Base-by-base conservation (phyloP, 2,329 filamentous ascomycete genomes). In the Neophaeococcomyces mojaviensis region DNA sequence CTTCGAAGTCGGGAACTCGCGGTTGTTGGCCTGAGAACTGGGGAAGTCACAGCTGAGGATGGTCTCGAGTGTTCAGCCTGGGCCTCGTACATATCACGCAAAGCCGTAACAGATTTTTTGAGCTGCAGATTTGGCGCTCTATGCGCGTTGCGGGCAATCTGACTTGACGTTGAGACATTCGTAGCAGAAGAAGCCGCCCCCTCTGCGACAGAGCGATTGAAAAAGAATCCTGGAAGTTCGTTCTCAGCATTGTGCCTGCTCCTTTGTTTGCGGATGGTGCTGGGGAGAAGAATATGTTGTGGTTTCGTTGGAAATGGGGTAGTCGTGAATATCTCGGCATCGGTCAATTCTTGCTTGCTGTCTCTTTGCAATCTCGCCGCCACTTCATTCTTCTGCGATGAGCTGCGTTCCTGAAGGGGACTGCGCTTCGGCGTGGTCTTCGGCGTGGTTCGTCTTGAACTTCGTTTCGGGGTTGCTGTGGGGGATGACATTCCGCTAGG, bases 251-350 rank as follows among this genome's bases (percentile, higher is more conserved):
- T 50, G 6, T 39, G 46, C n/a, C 47, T 35, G 34, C 50, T 50
- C 39, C 45, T 51, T 46, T 55, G 47, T 33, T 51, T 54, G 19
- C 49, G 49, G 16, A 57, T 61, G 3, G 66, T 62, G 33, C 61
- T 63, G 4, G 68, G 69, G 12, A 68, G 51, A 24, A 72, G 59
- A 18, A 71, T 60, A 51, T 72, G 69, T 40, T 67, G 65, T 13
- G 68, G 65, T 47, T 69, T 71, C 10, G 68, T 70, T n/a, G 69
- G 69, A 52, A 67, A 71, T 13, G 69, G 68, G 13, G 63, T 68
- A 31, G 63, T 55, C 9, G 63, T 59, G 54, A 69, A 70, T 41
- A 70, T 57, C 52, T 67, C 58, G 37, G 55, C 55, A 39, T 65
- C 62, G 48, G 42, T 49, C 50, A 39, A 16, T 43, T 66, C 62